phyloP scores from a whole-genome alignment of 2,329 filamentous ascomycete genomes.

The Nectriaceae sp. region DNA sequence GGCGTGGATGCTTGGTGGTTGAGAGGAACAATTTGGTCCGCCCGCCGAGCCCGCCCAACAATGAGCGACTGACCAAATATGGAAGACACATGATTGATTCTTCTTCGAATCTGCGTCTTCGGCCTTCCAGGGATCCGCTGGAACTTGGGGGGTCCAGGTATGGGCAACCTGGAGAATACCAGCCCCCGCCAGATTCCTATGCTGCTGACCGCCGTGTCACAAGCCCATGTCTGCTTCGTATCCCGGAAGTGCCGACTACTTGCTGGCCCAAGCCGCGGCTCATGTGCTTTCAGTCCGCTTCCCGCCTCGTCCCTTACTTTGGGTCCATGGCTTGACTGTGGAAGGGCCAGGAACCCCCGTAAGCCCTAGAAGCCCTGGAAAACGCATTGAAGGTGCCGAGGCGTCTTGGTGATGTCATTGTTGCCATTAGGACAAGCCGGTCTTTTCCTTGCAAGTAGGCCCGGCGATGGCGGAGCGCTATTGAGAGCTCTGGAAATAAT shows the following conservation, averaged over 20 bases:
- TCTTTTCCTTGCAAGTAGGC: too few species aligned
- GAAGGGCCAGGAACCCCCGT: not conserved
- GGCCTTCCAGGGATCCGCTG: not conserved
- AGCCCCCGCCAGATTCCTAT: not conserved
- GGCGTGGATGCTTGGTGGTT: too few species aligned
- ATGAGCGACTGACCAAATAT: not conserved
- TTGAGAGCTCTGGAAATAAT: too few species aligned
- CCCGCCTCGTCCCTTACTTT: not conserved
- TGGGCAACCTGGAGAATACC: not conserved
- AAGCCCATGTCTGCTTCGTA: not conserved
- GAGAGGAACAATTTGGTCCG: too few species aligned
- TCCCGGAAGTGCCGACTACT: not conserved
- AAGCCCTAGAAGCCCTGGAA: not conserved
- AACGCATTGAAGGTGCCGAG: slow-evolving; percentile 1
- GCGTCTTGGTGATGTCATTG: slow-evolving; percentile 8
- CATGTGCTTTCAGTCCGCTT: not conserved
- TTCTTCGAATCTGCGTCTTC: not conserved
- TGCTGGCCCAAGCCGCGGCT: not conserved
- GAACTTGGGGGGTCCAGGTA: not conserved
- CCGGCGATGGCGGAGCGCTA: too few species aligned
- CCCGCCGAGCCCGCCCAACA: too few species aligned
- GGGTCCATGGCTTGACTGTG: not conserved
- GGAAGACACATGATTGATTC: not conserved
- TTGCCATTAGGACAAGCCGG: too few species aligned
- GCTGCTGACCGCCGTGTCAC: not conserved